phyloP scores from a whole-genome alignment of 2,329 filamentous ascomycete species.

The Pezizomycotina sp. region DNA sequence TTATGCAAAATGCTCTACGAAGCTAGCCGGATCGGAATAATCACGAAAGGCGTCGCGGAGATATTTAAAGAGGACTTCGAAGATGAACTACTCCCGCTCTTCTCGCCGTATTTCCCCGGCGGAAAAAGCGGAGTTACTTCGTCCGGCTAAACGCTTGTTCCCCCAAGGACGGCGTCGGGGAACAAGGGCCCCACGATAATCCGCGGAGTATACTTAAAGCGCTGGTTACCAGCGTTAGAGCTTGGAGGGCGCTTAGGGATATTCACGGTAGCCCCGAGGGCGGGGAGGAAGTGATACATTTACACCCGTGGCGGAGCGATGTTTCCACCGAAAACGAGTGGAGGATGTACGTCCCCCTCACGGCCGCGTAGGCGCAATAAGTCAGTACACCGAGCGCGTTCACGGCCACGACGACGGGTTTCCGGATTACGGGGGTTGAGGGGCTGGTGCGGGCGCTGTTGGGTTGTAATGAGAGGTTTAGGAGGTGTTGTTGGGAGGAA shows the following conservation, averaged over 20 bases:
- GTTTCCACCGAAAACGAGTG: slow-evolving; percentile 7
- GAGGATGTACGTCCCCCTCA: slow-evolving; percentile 6
- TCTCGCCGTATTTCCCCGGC: neutral
- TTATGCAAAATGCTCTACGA: slow-evolving; percentile 4
- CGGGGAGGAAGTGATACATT: slow-evolving; percentile 2
- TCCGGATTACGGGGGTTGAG: slow-evolving; percentile 2
- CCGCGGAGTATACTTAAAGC: slow-evolving; percentile 1
- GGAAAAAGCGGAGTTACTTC: slow-evolving; percentile 1
- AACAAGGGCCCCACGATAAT: slow-evolving; percentile 1
- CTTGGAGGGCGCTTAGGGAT: neutral
- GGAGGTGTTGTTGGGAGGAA: neutral
- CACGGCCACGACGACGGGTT: slow-evolving; percentile 2
- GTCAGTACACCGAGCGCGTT: slow-evolving; percentile 4
- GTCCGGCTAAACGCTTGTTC: slow-evolving; percentile 6
- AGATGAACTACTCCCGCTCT: slow-evolving; percentile 1
- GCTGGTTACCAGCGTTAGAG: neutral
- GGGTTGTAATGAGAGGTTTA: slow-evolving; percentile 5
- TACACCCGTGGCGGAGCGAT: slow-evolving; percentile 5
- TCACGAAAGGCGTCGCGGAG: neutral
- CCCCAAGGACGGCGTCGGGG: slow-evolving; percentile 5
- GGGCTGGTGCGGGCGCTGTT: slow-evolving; percentile 3
- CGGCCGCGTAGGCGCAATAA: slow-evolving; percentile 5
- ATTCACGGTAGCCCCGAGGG: neutral
- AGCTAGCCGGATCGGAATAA: neutral
- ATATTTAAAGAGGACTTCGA: slow-evolving; percentile 2